Base-by-base conservation (phyloP, 1,284 basidiomycete genomes). In the Sphaerobolus stellatus region DNA sequence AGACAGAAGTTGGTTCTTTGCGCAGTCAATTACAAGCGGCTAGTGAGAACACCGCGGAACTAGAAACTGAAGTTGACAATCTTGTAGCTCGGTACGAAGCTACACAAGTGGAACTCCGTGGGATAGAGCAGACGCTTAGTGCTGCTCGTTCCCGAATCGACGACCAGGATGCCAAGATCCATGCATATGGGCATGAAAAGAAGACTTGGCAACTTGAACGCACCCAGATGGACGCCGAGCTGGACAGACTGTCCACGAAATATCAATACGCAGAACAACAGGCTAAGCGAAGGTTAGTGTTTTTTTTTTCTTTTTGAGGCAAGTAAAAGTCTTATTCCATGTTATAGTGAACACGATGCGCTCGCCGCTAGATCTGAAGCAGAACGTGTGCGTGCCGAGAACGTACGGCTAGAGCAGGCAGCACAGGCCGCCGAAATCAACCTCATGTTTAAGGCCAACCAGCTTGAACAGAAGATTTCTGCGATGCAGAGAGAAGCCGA, bases 401-500 rank as follows among this genome's bases (percentile, higher is more conserved):
- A 80, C 25, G 73, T 76, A 11, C 73, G 70, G 29, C 76, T 79
- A 16, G 81, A 89, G 61, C 83, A 83, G 62, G 71, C 75, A 6
- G 74, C 75, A 31, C 83, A 84, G 61, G 74, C 76, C 16, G 79
- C 83, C 0, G 83, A 89, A 62, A 77, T 86, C 54, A 81, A 82
- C 56, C 75, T 88, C 44, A 77, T 79, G 50, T 69, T 90, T 54
- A 80, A 83, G 62, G 71, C 69, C 25, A 78, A 80, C 14, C 84
- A 88, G 56, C 81, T 86, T 54, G 83, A 84, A 56, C 81, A 86
- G 43, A 78, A 82, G 47, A 72, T 83, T 44, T 63, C 77, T 13
- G 74, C 79, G 46, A 73, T 88, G 33, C 79, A 79, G 46, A 75
- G 73, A 2, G 81, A 90, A 62, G 62, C 90, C 20, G 70, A 75